Conservation (phyloP, 805 yeast species). For the Tetrapisispora fleetii region DNA sequence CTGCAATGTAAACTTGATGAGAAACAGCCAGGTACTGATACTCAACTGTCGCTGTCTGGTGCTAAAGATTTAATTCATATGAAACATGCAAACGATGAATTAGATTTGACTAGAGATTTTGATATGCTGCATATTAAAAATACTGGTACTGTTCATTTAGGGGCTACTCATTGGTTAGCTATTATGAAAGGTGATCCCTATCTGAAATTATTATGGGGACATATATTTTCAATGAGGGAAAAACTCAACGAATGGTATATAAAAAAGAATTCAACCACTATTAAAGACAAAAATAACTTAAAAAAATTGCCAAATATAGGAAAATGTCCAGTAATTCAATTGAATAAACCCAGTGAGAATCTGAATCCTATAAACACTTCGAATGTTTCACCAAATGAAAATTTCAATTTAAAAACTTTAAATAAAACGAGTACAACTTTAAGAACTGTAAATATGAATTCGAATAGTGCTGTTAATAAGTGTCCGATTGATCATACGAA, state of each 20-base stretch:
- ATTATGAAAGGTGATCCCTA: constrained; percentile 51
- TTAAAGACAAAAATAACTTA: background rate
- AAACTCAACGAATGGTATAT: constrained; percentile 27
- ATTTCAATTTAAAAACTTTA: no score
- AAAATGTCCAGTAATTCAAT: constrained; percentile 2
- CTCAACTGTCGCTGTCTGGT: background rate
- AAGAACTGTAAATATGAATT: background rate
- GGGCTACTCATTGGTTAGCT: constrained; percentile 51
- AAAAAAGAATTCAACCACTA: constrained; percentile 5
- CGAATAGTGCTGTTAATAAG: background rate
- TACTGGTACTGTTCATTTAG: constrained; percentile 36
- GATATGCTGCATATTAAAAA: constrained; percentile 36
- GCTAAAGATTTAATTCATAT: background rate
- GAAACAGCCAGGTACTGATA: background rate
- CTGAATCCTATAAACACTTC: background rate
- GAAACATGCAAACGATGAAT: constrained; percentile 19
- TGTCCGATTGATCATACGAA: constrained; percentile 2
- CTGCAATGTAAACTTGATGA: background rate
- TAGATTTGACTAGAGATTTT: constrained; percentile 34
- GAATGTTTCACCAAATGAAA: background rate
- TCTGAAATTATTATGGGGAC: constrained; percentile 44
- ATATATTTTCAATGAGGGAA: constrained; percentile 35
- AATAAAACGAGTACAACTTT: background rate
- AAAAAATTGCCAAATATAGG: background rate
- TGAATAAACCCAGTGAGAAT: background rate